Percentiles rank a stretch among this genome's conserved stretches.
phyloP scores from a whole-genome alignment of 371 early-diverging fungal genomes.

The Actinomortierella wolfii region DNA sequence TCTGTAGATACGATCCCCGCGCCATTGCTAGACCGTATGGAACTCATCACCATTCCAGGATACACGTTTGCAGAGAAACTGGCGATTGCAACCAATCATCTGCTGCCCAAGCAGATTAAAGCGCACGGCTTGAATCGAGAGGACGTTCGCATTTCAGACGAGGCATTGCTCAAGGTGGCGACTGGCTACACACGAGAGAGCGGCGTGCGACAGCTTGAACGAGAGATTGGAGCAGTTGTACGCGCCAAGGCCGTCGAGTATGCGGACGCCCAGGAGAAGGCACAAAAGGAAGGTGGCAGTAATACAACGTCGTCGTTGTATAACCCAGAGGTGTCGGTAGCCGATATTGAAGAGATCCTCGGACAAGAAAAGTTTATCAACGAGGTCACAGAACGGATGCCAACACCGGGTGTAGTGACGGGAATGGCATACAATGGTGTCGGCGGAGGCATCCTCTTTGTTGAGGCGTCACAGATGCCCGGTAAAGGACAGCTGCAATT shows the following conservation, averaged over 20 bases:
- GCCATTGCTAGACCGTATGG: slow-evolving; percentile 89
- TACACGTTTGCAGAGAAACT: slow-evolving; percentile 87
- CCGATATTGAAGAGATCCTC: slow-evolving; percentile 64
- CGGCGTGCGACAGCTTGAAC: slow-evolving; percentile 82
- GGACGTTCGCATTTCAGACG: slow-evolving; percentile 59
- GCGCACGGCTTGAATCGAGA: slow-evolving; percentile 64
- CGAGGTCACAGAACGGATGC: slow-evolving; percentile 63
- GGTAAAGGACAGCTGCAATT: slow-evolving; percentile 72
- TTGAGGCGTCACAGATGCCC: slow-evolving; percentile 81
- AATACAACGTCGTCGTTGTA: slow-evolving; percentile 36
- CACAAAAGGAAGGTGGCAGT: slow-evolving; percentile 21
- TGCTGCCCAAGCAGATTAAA: slow-evolving; percentile 70
- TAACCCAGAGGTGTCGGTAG: slow-evolving; percentile 34
- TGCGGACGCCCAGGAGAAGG: slow-evolving; percentile 50
- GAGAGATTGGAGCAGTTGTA: slow-evolving; percentile 77
- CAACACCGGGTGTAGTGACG: slow-evolving; percentile 77
- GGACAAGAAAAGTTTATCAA: slow-evolving; percentile 70
- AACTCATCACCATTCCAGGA: slow-evolving; percentile 79
- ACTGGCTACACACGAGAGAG: slow-evolving; percentile 86
- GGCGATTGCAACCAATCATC: slow-evolving; percentile 41
- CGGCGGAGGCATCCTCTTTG: slow-evolving; percentile 83
- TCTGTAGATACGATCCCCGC: slow-evolving; percentile 76
- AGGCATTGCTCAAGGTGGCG: slow-evolving; percentile 64
- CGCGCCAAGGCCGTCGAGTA: slow-evolving; percentile 76
- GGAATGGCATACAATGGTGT: slow-evolving; percentile 83